Percentiles rank a stretch among this genome's conserved stretches.
phyloP scores from a whole-genome alignment of 169 alveolate genomes.

The Plasmodium cynomolgi region DNA sequence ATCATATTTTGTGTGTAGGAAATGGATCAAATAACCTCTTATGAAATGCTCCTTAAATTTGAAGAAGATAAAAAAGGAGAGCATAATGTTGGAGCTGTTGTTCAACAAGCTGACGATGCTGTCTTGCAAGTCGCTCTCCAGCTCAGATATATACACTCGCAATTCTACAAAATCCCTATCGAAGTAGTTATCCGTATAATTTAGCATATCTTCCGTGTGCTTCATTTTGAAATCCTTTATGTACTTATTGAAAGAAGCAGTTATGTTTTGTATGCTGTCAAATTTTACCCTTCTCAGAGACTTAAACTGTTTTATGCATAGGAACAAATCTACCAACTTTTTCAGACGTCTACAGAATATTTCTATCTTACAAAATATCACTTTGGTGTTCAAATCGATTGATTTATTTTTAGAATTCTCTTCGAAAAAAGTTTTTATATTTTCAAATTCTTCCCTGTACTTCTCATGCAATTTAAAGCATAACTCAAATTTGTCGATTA shows the following conservation, averaged over 20 bases:
- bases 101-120: conserved; percentile 87
- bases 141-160: conserved; percentile 93
- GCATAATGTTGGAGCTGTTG: conserved; percentile 93
- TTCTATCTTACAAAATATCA: conserved; percentile 96
- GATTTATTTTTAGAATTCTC: conserved; percentile 94
- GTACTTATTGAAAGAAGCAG: conserved; percentile 89
- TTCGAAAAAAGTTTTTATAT: conserved; percentile 92
- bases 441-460: conserved; percentile 93
- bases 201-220: conserved; percentile 91
- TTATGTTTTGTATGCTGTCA: conserved; percentile 93
- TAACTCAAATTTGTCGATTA: conserved; percentile 91
- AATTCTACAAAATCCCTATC: conserved; percentile 98
- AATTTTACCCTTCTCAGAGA: conserved; percentile 93
- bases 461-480: conserved; percentile 94
- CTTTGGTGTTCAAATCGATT: conserved; percentile 95
- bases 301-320: conserved; percentile 94
- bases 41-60: conserved; percentile 59
- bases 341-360: conserved; percentile 95
- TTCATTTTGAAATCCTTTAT: conserved; percentile 81
- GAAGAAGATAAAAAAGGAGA: conserved; percentile 78
- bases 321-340: conserved; percentile 95
- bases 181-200: conserved; percentile 93
- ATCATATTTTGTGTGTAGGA: conserved; percentile 64
- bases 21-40: conserved; percentile 48
- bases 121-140: conserved; percentile 79